Conservation (phyloP, 1,284 basidiomycete genomes). For the Tilletiaria anomala region DNA sequence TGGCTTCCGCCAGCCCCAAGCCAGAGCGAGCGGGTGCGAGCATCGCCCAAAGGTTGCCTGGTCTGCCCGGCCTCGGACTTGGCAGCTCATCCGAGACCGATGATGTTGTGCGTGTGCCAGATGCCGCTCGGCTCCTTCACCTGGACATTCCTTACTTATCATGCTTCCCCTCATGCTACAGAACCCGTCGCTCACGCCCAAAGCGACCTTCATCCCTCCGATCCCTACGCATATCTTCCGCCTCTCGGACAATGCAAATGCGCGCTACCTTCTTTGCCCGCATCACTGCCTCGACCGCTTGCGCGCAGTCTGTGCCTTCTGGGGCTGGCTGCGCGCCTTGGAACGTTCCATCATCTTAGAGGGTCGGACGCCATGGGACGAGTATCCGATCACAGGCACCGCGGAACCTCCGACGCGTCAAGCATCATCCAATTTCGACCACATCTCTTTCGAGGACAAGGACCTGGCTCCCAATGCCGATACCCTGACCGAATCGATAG, state of each 20-base stretch:
- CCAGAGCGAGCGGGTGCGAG: no score
- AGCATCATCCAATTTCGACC: neutral
- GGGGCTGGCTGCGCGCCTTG: conserved; percentile 32
- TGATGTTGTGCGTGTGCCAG: no score
- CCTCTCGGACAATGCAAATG: conserved; percentile 20
- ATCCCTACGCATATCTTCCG: conserved; percentile 38
- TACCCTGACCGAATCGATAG: neutral
- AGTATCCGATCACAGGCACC: neutral
- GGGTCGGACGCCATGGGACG: conserved; percentile 27
- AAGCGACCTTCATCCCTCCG: conserved; percentile 11
- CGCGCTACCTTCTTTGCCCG: conserved; percentile 32
- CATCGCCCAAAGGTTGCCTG: no score
- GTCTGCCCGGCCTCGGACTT: no score
- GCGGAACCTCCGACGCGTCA: neutral
- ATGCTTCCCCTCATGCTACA: no score
- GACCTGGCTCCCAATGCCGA: conserved; percentile 2
- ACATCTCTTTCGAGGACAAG: neutral
- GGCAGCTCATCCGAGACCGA: no score
- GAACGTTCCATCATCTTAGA: conserved; percentile 35
- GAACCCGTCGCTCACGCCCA: no score
- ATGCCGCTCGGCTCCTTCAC: no score
- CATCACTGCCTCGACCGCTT: conserved; percentile 32
- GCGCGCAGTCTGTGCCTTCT: conserved; percentile 31
- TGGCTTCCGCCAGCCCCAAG: no score
- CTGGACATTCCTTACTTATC: no score